phyloP scores from a whole-genome alignment of 176 grass and related monocot species.

The Oryza rufipogon region DNA sequence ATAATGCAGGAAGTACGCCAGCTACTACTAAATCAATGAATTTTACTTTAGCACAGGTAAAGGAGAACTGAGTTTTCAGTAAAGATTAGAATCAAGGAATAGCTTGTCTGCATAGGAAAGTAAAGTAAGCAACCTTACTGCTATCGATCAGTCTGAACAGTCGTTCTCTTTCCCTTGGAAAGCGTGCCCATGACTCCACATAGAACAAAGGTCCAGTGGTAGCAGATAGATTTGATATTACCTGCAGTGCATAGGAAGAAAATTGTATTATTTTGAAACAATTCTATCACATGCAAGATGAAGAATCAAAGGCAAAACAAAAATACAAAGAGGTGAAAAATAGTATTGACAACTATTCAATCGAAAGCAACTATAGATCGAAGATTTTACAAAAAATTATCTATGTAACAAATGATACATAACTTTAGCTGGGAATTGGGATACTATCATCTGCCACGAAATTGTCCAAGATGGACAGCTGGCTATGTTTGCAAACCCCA shows the following conservation, averaged over 20 bases:
- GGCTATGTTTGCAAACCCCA: not conserved
- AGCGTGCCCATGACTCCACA: constrained; percentile 81
- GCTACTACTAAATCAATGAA: constrained; percentile 7
- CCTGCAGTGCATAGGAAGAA: constrained; percentile 50
- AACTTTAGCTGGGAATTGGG: not conserved
- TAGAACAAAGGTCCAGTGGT: constrained; percentile 72
- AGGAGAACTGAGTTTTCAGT: not conserved
- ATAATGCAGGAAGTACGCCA: not conserved
- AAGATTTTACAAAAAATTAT: not conserved
- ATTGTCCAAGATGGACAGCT: not conserved
- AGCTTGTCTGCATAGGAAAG: not conserved
- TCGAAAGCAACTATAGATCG: constrained; percentile 13
- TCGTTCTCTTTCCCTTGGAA: constrained; percentile 84
- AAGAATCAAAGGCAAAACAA: not conserved
- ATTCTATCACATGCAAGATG: not conserved
- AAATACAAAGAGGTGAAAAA: not conserved
- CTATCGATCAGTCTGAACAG: constrained; percentile 81
- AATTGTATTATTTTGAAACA: constrained; percentile 11
- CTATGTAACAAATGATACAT: not conserved
- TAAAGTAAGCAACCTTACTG: constrained; percentile 72
- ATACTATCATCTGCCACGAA: constrained; percentile 20
- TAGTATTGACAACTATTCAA: constrained; percentile 1
- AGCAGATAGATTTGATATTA: constrained; percentile 94
- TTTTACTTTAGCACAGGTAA: constrained; percentile 8
- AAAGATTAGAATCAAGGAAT: not conserved